Evolutionary conservation across 306 rosid species (phyloP), one percentile per base, ranked within the genome.

Genomic region (Comarum palustre): DNA sequence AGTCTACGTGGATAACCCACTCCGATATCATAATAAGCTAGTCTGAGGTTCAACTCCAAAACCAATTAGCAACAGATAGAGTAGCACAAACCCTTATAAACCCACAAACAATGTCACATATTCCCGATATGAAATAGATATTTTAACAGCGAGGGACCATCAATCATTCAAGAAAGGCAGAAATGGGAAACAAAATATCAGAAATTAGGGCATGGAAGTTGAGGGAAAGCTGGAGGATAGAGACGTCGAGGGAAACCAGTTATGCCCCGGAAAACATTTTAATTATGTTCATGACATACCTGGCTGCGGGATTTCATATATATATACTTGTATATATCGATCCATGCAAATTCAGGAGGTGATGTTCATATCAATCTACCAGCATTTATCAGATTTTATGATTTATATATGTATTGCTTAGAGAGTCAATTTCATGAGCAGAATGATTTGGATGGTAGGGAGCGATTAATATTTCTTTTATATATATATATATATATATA

Each of bases 191-290:
- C 4, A 42, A 10, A 25, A 38, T 24, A 16, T 22, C 39, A 9
- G 39, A 36, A 54, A 55, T 57, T 16, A 45, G 68, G 69, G 48
- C 54, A 59, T 34, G 54, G 43, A 24, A 34, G 59, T 38, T 46
- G 39, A 55, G 22, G 59, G 57, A 64, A 64, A 75, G 72, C 75
- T 72, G 84, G 81, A 72, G 75, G 84, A 73, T 68, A 20, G 79
- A 68, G 82, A 77, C 73, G 1, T 12, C 66, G 19, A 43, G 14
- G 45, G 68, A 77, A 76, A 48, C 63, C 57, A 73, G 36, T 41
- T 43, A 38, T 54, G 14, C 69, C 80, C 63, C 19, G 8, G 43
- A 11, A 24, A 58, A 27, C 77, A 71, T 80, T 58, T 24, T 71
- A 71, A 29, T 71, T 29, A 52, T 72, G 46, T 58, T 24, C 25